Conservation (phyloP, 495 filamentous ascomycete species). For the Aspergillus egyptiacus region DNA sequence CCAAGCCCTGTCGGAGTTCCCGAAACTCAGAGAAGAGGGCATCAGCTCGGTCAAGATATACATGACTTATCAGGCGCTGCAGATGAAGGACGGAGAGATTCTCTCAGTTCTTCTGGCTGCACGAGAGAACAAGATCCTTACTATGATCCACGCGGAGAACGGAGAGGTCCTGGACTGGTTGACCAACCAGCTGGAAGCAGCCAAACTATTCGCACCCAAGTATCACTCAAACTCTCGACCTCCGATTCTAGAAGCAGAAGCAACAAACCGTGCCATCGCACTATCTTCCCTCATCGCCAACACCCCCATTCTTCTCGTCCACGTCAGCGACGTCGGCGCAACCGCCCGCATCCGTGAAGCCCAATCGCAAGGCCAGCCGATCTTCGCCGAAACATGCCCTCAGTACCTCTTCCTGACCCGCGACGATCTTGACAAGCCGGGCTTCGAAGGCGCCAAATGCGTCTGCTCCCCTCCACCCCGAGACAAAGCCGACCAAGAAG, state of each 20-base stretch:
- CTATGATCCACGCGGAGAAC: constrained; percentile 60
- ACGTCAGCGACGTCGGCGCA: constrained; percentile 48
- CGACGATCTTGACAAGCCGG: constrained; percentile 43
- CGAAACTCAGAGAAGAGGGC: constrained; percentile 31
- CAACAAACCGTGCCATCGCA: constrained; percentile 53
- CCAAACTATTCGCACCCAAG: constrained; percentile 43
- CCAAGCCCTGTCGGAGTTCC: constrained; percentile 39
- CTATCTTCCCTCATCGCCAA: constrained; percentile 46
- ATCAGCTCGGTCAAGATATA: constrained; percentile 56
- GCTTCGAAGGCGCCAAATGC: constrained; percentile 50
- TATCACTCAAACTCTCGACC: constrained; percentile 51
- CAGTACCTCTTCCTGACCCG: constrained; percentile 57
- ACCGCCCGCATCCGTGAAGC: constrained; percentile 48
- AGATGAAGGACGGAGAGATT: constrained; percentile 50
- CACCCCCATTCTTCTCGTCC: constrained; percentile 53
- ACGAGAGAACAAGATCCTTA: constrained; percentile 41
- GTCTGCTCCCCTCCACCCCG: constrained; percentile 45
- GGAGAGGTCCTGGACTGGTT: constrained; percentile 49
- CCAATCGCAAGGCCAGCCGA: constrained; percentile 47
- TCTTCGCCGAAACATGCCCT: constrained; percentile 60
- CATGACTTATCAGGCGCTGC: constrained; percentile 56
- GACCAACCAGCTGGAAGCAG: constrained; percentile 41
- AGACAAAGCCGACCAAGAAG: constrained; percentile 30
- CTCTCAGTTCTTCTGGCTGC: constrained; percentile 49
- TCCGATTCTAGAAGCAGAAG: constrained; percentile 50